Percentiles rank a stretch among this genome's conserved stretches.
Evolutionary conservation across 306 rosid genomes (phyloP).

Genomic region (Vigna radiata): DNA sequence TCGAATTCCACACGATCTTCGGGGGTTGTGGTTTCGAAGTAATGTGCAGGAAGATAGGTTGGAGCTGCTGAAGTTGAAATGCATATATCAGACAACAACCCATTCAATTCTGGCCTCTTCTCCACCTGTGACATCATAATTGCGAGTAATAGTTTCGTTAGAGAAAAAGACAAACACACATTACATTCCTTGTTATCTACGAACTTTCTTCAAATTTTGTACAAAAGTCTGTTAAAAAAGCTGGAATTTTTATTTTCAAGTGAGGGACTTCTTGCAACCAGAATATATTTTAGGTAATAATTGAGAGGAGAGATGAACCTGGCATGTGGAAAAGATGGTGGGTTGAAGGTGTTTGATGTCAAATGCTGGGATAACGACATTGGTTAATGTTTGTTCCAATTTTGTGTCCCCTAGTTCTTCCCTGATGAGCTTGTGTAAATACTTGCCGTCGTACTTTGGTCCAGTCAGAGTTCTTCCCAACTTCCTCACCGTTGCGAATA

Average conservation of each 20-base stretch:
- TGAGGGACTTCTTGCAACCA: no score
- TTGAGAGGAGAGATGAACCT: constrained; percentile 47
- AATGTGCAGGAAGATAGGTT: constrained; percentile 73
- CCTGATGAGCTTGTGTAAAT: constrained; percentile 44
- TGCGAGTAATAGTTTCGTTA: no score
- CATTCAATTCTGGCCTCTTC: constrained; percentile 43
- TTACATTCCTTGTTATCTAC: no score
- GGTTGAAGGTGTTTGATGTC: constrained; percentile 66
- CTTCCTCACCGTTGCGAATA: constrained; percentile 21
- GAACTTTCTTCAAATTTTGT: no score
- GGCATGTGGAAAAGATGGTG: constrained; percentile 62
- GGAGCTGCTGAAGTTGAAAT: constrained; percentile 85
- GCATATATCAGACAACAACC: constrained; percentile 61
- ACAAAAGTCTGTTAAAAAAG: background rate
- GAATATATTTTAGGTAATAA: background rate
- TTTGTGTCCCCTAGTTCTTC: constrained; percentile 44
- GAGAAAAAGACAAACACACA: no score
- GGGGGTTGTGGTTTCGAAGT: constrained; percentile 49
- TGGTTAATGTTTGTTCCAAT: constrained; percentile 54
- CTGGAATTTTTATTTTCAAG: background rate
- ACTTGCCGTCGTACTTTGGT: constrained; percentile 64
- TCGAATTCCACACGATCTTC: constrained; percentile 48
- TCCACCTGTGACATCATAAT: constrained; percentile 43
- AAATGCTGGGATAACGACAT: constrained; percentile 59
- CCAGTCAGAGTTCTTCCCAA: constrained; percentile 36